These are phyloP conservation scores for Fusarium sp. DNA, from an alignment of 2,329 filamentous ascomycete species.

Conservation along the genomic window DNA sequence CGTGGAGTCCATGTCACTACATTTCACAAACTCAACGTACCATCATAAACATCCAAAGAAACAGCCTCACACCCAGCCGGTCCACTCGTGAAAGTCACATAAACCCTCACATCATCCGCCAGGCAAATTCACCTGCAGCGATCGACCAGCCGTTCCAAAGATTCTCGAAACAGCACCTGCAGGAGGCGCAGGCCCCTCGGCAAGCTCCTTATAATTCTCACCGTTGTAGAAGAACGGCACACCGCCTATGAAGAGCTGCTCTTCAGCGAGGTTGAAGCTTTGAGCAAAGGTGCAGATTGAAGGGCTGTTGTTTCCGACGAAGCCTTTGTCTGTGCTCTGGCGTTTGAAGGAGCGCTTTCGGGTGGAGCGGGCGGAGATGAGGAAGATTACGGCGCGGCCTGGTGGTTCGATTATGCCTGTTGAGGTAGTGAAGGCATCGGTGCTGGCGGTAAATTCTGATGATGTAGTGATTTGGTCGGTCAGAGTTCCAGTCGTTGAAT, in stretches of 20 bases:
- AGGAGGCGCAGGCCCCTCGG: fast-evolving
- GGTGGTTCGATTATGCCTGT: background rate
- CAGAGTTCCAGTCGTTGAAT: background rate
- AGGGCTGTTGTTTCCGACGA: background rate
- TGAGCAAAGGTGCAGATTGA: background rate
- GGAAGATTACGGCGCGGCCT: background rate
- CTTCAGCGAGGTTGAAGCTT: background rate
- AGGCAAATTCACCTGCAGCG: background rate
- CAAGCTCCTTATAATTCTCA: background rate
- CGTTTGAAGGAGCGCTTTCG: background rate
- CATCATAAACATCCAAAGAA: background rate
- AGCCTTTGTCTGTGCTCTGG: background rate
- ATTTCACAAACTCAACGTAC: background rate
- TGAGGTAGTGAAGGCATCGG: background rate
- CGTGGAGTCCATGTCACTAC: background rate
- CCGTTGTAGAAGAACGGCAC: background rate
- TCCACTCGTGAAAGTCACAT: background rate
- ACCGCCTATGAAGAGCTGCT: background rate
- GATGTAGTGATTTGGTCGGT: background rate
- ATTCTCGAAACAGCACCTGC: background rate
- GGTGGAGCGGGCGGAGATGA: background rate
- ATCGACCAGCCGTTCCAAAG: background rate
- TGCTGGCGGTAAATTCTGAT: background rate
- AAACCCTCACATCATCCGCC: background rate
- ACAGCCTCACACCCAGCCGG: background rate